Evolutionary conservation across 306 rosid genomes (phyloP), one percentile per base, ranked within the genome.

Genomic region (Hippophae gyantsensis): DNA sequence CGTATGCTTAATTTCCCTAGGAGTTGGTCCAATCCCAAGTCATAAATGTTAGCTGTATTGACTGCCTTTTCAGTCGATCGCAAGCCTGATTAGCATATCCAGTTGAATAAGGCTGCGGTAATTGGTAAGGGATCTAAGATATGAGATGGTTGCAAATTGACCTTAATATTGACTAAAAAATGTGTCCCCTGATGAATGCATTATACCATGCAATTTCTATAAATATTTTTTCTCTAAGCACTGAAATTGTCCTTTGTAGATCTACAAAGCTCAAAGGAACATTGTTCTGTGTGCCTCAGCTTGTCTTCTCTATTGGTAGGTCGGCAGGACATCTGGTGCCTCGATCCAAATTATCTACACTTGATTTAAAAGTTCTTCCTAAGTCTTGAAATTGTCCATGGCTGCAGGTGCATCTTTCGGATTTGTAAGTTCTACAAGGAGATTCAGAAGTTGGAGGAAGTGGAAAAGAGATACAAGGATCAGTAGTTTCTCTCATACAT

Each of bases 231-330:
- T 8, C 71, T 13, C 77, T 67, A 53, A 66, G 56, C 23, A 14
- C 49, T 43, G 56, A 46, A 9, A 42, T 72, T 72, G 54, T 78
- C 56, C 50, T 62, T 11, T 63, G 50, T 83, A 93, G 99, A 82
- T 74, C 68, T 88, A 88, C 84, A 93, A 93, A 73, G 85, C 99
- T 80, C 97, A 93, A 72, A 80, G 90, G 82, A 93, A 93, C 48
- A 90, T 84, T 53, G 75, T 93, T 66, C 84, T 93, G 42, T 93
- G 99, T 65, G 60, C 73, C 70, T 48, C 76, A 50, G 87, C 95
- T 13, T 79, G 85, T 60, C 69, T 93, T 72, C 95, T 93, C 65
- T 93, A 88, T 74, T 93, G 99, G 99, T 93, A 82, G 3, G 68
- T 67, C 26, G 18, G 9, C 25, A 14, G 46, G 56, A 48, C 3